These are phyloP conservation scores for Russula compacta DNA, from an alignment of 768 basidiomycete genomes.

Conservation along the genomic window DNA sequence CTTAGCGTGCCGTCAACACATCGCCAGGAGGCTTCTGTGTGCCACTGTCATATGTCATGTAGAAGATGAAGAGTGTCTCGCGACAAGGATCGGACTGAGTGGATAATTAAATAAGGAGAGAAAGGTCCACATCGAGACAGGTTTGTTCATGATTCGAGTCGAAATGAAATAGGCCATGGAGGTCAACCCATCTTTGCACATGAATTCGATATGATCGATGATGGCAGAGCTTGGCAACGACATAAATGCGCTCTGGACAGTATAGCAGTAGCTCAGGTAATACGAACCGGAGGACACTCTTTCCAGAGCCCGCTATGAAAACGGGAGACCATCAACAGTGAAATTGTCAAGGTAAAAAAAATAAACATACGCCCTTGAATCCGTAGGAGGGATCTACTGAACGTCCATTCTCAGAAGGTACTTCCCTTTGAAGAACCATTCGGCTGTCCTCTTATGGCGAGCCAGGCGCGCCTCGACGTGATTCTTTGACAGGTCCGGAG, in stretches of 20 bases:
- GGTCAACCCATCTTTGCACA: neutral
- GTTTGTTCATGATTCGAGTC: neutral
- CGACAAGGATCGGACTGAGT: neutral
- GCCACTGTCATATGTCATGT: neutral
- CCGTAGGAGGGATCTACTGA: neutral
- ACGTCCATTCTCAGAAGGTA: neutral
- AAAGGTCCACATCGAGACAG: neutral
- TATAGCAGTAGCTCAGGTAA: neutral
- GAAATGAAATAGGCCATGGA: neutral
- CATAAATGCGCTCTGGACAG: neutral
- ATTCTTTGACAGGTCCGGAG: neutral
- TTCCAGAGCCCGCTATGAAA: conserved; percentile 2
- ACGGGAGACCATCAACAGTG: neutral
- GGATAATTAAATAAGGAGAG: neutral
- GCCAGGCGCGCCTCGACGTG: neutral
- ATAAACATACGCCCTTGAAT: neutral
- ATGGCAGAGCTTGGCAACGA: neutral
- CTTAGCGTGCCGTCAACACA: neutral
- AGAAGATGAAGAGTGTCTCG: neutral
- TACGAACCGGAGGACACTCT: neutral
- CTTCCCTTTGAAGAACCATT: neutral
- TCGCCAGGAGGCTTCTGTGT: neutral
- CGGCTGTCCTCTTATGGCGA: neutral
- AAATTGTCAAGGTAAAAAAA: too few relatives aligned
- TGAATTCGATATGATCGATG: neutral